phyloP scores from a whole-genome alignment of 208 protist genomes.

The Crithidia fasciculata region DNA sequence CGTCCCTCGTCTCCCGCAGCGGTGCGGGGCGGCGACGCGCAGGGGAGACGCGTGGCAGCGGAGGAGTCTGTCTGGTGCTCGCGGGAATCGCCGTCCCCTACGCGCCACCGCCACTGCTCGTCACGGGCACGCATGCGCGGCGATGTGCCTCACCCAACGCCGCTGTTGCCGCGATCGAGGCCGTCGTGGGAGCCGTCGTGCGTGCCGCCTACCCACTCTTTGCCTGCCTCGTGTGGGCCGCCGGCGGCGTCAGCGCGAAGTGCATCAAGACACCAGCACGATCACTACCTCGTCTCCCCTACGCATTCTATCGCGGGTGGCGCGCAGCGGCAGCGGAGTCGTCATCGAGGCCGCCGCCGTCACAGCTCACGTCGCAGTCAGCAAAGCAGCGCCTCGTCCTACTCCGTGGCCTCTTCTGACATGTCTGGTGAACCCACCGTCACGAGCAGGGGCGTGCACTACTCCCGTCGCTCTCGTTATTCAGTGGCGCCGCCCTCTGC shows the following conservation, averaged over 20 bases:
- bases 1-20: background rate
- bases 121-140: background rate
- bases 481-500: background rate
- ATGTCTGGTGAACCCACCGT: background rate
- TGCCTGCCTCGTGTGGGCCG: background rate
- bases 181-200: background rate
- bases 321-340: background rate
- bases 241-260: background rate
- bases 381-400: background rate
- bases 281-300: background rate
- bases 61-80: conserved; percentile 5
- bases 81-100: background rate
- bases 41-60: background rate
- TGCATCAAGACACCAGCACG: background rate
- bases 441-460: background rate
- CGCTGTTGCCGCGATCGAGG: background rate
- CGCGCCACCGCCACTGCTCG: background rate
- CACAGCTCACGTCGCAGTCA: background rate
- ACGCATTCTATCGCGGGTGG: background rate
- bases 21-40: background rate
- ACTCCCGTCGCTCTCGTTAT: background rate
- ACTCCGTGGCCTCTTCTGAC: background rate
- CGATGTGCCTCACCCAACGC: background rate
- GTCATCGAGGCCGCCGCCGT: background rate
- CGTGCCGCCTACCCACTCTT: background rate